Percentiles rank a stretch among this genome's conserved stretches.
These are phyloP conservation scores for Ceratocystis variospora DNA, from an alignment of 2,329 filamentous ascomycete genomes.

Conservation along the genomic window DNA sequence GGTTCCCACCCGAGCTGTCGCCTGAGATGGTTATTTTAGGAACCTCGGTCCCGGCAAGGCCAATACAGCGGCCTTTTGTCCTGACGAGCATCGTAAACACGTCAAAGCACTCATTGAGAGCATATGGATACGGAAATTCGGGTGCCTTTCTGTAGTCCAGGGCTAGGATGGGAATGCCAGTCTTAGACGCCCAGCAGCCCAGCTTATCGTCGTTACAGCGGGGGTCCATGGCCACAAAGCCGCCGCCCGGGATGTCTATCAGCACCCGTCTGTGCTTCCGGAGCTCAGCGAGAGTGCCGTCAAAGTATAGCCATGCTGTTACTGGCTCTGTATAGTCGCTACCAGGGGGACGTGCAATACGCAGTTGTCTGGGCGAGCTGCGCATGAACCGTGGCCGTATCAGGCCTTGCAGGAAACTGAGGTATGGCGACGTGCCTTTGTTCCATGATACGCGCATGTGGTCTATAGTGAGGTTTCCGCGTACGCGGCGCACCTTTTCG, in stretches of 20 bases:
- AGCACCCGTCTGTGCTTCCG: conserved; percentile 65
- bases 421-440: conserved; percentile 78
- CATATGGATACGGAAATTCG: conserved; percentile 37
- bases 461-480: conserved; percentile 74
- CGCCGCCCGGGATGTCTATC: conserved; percentile 82
- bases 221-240: conserved; percentile 96
- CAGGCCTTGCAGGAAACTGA: conserved; percentile 57
- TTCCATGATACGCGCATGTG: conserved; percentile 92
- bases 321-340: conserved; percentile 78
- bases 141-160: conserved; percentile 60
- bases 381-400: conserved; percentile 65
- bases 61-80: conserved; percentile 31
- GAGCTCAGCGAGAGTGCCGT: conserved; percentile 68
- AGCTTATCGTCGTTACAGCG: conserved; percentile 87
- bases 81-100: conserved; percentile 30
- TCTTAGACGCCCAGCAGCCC: conserved; percentile 79
- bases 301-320: conserved; percentile 83
- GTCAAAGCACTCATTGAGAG: conserved; percentile 38
- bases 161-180: conserved; percentile 76
- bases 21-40: conserved; percentile 34
- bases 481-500: conserved; percentile 86
- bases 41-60: conserved; percentile 30
- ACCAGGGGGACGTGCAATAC: conserved; percentile 65
- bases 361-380: conserved; percentile 67
- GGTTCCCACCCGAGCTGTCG: conserved; percentile 37